These are phyloP conservation scores for Pinus tabuliformis DNA, from an alignment of 75 land plant genomes.

Conservation along the genomic window DNA sequence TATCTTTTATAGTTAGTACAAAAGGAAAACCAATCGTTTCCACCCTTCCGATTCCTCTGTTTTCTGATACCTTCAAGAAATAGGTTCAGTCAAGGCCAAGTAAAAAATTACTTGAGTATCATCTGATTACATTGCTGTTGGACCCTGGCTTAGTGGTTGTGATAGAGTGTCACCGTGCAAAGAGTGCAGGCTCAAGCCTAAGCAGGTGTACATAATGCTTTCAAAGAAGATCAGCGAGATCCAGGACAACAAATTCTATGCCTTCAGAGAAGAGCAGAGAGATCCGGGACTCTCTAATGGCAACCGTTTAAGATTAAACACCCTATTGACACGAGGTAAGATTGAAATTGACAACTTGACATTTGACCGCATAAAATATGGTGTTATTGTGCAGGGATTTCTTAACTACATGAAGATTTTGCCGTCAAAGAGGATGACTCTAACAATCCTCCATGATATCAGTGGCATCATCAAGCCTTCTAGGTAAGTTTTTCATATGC, in stretches of 20 bases:
- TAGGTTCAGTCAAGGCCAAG: not conserved
- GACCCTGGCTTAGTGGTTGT: too few relatives aligned
- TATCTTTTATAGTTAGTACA: not conserved
- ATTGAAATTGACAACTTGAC: not conserved
- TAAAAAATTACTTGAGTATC: not conserved
- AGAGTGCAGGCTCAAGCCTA: too few relatives aligned
- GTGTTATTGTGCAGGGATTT: conserved; percentile 27
- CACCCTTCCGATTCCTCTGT: not conserved
- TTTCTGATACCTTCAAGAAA: not conserved
- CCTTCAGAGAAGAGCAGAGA: not conserved
- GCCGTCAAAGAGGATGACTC: conserved; percentile 39
- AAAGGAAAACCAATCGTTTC: not conserved
- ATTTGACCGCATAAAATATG: not conserved
- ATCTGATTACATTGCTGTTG: conserved; percentile 3
- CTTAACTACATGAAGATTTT: conserved; percentile 17
- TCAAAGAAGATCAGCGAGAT: too few relatives aligned
- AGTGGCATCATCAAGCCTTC: conserved; percentile 30
- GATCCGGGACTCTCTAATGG: not conserved
- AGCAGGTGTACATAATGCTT: too few relatives aligned
- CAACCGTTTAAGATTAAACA: not conserved
- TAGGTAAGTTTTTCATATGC: not conserved
- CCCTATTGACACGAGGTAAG: not conserved
- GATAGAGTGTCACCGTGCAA: too few relatives aligned
- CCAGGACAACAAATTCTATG: not conserved
- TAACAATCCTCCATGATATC: conserved; percentile 61